phyloP scores from a whole-genome alignment of 139 green algal genomes.

The Pleodorina starrii region DNA sequence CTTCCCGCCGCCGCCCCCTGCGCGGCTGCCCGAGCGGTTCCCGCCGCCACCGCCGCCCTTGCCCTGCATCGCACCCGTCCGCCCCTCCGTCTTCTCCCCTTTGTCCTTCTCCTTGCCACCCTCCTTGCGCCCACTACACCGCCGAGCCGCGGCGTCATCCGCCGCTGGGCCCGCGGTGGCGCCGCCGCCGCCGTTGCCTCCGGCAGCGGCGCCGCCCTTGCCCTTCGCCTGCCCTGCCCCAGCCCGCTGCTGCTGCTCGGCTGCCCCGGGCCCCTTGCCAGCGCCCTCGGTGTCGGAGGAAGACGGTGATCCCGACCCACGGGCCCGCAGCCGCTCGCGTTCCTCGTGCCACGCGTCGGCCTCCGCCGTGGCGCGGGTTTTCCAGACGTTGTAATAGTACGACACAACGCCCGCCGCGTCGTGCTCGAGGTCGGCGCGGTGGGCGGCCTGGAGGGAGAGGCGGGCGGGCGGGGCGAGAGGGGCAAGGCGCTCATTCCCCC shows the following conservation, averaged over 20 bases:
- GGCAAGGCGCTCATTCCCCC: too few relatives aligned
- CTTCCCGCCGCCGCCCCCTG: background rate
- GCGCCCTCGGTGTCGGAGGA: background rate
- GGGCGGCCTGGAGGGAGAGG: background rate
- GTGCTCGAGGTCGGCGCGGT: background rate
- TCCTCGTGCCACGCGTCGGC: constrained; percentile 22
- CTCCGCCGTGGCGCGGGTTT: background rate
- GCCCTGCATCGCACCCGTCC: background rate
- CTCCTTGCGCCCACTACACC: background rate
- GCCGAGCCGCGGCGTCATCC: background rate
- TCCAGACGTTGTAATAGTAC: constrained; percentile 53
- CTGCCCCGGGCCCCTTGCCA: background rate
- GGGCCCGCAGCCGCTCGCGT: background rate
- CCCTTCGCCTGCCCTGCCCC: background rate
- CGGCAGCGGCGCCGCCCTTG: background rate
- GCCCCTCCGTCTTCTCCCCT: background rate
- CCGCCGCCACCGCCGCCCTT: background rate
- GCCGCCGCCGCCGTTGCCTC: too few relatives aligned
- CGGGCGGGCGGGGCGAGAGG: background rate
- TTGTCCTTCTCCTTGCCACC: background rate
- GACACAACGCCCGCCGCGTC: constrained; percentile 14
- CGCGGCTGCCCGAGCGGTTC: background rate
- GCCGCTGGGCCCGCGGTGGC: too few relatives aligned
- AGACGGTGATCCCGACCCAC: background rate
- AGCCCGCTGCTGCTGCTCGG: background rate